Evolutionary conservation across 2,329 filamentous ascomycete genomes (phyloP).

Genomic region (Epicoccum nigrum): DNA sequence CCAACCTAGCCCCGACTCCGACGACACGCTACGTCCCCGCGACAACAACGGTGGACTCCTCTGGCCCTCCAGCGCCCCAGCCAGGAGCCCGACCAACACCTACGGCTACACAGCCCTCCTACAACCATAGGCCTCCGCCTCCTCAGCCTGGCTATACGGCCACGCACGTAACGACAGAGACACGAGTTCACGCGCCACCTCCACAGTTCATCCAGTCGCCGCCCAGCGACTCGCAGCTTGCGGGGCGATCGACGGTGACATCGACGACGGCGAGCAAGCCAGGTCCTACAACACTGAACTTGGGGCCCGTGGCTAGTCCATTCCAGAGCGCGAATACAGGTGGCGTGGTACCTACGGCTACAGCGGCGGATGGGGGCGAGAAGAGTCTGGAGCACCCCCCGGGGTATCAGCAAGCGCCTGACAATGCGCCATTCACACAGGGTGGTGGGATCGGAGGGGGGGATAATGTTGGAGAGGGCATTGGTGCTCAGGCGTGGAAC

Average conservation of each 20-base stretch:
- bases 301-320: slow-evolving; percentile 43
- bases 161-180: slow-evolving; percentile 40
- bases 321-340: slow-evolving; percentile 31
- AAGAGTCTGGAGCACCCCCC: slow-evolving; percentile 52
- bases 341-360: slow-evolving; percentile 23
- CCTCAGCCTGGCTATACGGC: slow-evolving; percentile 48
- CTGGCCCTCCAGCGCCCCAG: slow-evolving; percentile 42
- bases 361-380: slow-evolving; percentile 16
- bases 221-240: slow-evolving; percentile 45
- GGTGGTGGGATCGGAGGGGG: slow-evolving; percentile 47
- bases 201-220: slow-evolving; percentile 50
- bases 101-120: slow-evolving; percentile 22
- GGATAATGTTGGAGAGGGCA: slow-evolving; percentile 32
- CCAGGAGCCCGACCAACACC: slow-evolving; percentile 49
- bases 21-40: slow-evolving; percentile 39
- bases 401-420: slow-evolving; percentile 55
- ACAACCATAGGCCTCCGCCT: slow-evolving; percentile 29
- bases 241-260: slow-evolving; percentile 48
- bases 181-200: slow-evolving; percentile 35
- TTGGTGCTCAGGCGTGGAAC: slow-evolving; percentile 44
- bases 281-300: slow-evolving; percentile 48
- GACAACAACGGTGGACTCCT: slow-evolving; percentile 37
- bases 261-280: slow-evolving; percentile 31
- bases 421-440: slow-evolving; percentile 47
- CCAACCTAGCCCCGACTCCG: slow-evolving; percentile 43